phyloP scores from a whole-genome alignment of 768 basidiomycete species.

The Dentipellis sp. region DNA sequence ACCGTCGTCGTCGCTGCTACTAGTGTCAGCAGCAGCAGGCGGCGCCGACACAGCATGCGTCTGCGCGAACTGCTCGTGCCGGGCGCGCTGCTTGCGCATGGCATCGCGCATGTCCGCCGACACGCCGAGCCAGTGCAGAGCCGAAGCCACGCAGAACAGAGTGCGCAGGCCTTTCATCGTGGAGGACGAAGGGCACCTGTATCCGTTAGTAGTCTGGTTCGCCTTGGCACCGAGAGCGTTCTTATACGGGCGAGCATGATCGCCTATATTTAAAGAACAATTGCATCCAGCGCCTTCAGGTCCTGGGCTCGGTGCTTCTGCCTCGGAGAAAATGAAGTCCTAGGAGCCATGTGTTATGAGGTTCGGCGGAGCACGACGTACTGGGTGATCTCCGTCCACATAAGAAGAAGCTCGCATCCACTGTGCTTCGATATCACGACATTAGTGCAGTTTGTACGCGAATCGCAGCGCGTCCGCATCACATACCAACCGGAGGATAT shows the following conservation, averaged over 20 bases:
- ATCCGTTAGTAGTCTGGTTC: too few species aligned
- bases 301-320: not conserved
- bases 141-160: not conserved
- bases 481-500: too few species aligned
- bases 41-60: not conserved
- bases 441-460: too few species aligned
- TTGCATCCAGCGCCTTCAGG: too few species aligned
- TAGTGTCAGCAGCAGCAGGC: not conserved
- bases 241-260: too few species aligned
- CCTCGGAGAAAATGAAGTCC: not conserved
- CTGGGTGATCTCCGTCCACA: too few species aligned
- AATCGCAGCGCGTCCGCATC: too few species aligned
- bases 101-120: not conserved
- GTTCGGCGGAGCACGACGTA: too few species aligned
- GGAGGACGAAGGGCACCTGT: not conserved
- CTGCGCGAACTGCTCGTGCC: not conserved
- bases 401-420: too few species aligned
- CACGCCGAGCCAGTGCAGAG: not conserved
- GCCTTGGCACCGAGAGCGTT: too few species aligned
- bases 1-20: not conserved
- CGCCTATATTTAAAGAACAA: too few species aligned
- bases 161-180: not conserved
- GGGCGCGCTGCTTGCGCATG: not conserved
- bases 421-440: too few species aligned
- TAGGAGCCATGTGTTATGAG: not conserved